A percentile compares a stretch with the other conserved stretches of the same genome.
Evolutionary conservation across 495 filamentous ascomycete species (phyloP).

Genomic region (Aspergillus coremiiformis): DNA sequence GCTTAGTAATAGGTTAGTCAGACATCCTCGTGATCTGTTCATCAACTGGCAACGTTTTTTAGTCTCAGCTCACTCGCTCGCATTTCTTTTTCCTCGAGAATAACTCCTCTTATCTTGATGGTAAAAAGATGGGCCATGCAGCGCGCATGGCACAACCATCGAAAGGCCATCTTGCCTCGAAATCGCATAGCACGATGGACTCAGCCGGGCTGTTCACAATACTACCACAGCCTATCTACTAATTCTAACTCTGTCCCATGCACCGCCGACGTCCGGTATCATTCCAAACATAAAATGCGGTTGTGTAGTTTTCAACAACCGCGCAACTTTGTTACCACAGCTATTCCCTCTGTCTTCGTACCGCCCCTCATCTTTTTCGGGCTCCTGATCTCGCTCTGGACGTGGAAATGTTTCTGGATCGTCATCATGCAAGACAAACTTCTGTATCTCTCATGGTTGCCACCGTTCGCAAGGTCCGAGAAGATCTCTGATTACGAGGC

Average conservation of each 20-base stretch:
- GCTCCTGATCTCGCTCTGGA: constrained; percentile 60
- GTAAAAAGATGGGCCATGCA: constrained; percentile 4
- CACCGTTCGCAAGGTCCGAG: constrained; percentile 47
- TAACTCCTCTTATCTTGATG: neutral
- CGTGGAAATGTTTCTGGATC: constrained; percentile 77
- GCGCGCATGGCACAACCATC: neutral
- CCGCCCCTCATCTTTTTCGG: constrained; percentile 62
- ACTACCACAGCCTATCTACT: neutral
- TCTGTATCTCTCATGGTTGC: constrained; percentile 70
- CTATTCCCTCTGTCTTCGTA: constrained; percentile 48
- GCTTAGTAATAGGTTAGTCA: too few relatives aligned
- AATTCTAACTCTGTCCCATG: neutral
- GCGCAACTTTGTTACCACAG: constrained; percentile 12
- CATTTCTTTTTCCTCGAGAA: too few relatives aligned
- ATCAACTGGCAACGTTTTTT: too few relatives aligned
- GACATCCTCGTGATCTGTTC: too few relatives aligned
- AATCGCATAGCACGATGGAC: neutral
- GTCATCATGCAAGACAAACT: constrained; percentile 77
- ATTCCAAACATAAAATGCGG: neutral
- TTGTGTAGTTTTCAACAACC: neutral
- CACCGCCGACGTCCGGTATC: neutral
- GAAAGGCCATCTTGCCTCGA: neutral
- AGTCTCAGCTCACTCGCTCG: too few relatives aligned
- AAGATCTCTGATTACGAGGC: constrained; percentile 53
- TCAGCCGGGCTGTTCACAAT: neutral